Percentiles rank a stretch among this genome's conserved stretches.
Conservation (phyloP, 306 rosid species). For the Mimosa pudica region DNA sequence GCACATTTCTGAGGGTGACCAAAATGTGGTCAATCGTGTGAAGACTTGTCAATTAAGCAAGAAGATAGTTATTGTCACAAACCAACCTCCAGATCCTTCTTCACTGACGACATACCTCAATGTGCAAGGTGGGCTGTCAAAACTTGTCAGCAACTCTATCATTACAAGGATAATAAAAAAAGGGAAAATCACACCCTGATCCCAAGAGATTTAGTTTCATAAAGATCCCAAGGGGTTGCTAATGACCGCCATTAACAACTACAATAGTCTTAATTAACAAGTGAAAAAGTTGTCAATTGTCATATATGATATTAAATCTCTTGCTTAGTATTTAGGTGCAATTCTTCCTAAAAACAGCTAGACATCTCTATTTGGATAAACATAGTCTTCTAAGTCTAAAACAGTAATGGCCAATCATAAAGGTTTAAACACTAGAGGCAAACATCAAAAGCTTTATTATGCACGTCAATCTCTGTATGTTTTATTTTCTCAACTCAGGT, state of each 20-base stretch:
- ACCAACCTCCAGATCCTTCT: neutral
- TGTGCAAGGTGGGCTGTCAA: neutral
- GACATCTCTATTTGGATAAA: neutral
- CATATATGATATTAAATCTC: too few relatives aligned
- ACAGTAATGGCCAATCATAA: neutral
- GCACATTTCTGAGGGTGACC: slow-evolving; percentile 6
- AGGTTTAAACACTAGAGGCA: neutral
- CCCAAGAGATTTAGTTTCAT: too few relatives aligned
- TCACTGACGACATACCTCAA: neutral
- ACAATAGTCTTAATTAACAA: too few relatives aligned
- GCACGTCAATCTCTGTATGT: slow-evolving; percentile 47
- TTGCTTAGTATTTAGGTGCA: too few relatives aligned
- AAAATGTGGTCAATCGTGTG: neutral
- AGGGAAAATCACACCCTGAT: too few relatives aligned
- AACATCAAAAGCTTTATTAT: slow-evolving; percentile 28
- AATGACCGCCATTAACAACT: too few relatives aligned
- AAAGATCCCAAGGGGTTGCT: too few relatives aligned
- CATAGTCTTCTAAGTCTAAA: neutral
- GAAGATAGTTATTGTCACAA: neutral
- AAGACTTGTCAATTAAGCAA: neutral
- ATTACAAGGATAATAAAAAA: neutral
- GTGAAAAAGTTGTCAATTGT: too few relatives aligned
- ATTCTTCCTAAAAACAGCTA: neutral
- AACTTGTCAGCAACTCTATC: slow-evolving; percentile 16
- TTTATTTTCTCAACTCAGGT: slow-evolving; percentile 55